Base-by-base conservation (phyloP, 2,329 filamentous ascomycete species). In the Xylariaceae sp. region DNA sequence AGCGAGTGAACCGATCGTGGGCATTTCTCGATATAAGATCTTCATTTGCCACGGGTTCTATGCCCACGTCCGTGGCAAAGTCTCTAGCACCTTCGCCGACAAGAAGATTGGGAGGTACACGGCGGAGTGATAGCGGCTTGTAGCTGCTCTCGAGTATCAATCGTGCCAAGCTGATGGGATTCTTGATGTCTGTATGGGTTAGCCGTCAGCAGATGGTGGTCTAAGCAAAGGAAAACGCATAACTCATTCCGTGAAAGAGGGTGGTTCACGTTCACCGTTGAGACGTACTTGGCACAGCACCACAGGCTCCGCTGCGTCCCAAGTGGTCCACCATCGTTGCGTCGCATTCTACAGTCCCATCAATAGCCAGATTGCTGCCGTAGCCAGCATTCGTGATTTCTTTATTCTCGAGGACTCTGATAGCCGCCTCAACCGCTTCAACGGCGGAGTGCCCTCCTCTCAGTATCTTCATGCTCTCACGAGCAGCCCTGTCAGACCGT, bases 361-460 rank as follows among this genome's bases (percentile, higher is more conserved):
- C 87, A 59, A 95, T 88, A 44, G 89, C 86, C 29, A 99, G 76
- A 65, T 99, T 99, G 72, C 94, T 99, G 46, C 95, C 94, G 68
- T 88, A 97, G 0, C 94, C 94, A 39, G 92, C 89, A 70, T 99
- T 99, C 37, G 95, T 99, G 62, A 99, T 95, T 65, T 96, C 91
- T 54, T 88, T 86, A 68, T 99, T 89, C 72, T 99, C 94, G 19
- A 99, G 83, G 26, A 89, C 78, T 62, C 87, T 89, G 65, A 99
- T 84, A 32, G 94, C 90, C 49, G 88, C 86, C 71, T 96, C 94
- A 27, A 96, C 87, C 12, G 91, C 94, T 67, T 97, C 90, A 3
- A 92, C 79, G 3, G 94, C 89, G 42, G 85, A 84, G 7, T 86
- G 88, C 29, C 94, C 94, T 59, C 80, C 82, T 65, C 82, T 87